Evolutionary conservation across 140 eudicot species (phyloP), one percentile per base, ranked within the genome.

Genomic region (Ambrosia hybrid): DNA sequence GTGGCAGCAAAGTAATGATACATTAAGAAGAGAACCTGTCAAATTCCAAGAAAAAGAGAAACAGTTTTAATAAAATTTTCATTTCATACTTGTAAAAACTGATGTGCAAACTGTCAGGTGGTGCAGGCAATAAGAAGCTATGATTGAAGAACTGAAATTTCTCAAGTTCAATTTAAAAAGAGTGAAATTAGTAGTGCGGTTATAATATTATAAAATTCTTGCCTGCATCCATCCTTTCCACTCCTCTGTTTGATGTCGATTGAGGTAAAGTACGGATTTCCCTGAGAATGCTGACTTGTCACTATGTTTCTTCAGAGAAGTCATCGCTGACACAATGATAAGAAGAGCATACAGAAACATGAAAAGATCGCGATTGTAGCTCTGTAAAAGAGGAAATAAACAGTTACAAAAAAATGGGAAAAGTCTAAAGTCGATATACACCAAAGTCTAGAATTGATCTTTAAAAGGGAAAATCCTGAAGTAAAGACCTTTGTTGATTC

Each of bases 201-300:
- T 36, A 55, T 46, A 51, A 57, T 57, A 52, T 38, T 30, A 59
- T 10, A 26, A 59, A 64, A 74, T 7, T 72, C 90, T 70, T 83
- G 85, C 99, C 99, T 94, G 99, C 99, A 94, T 94, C 91, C 93
- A 90, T 75, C 99, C 99, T 81, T 90, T 94, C 99, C 99, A 94
- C 85, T 94, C 99, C 70, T 94, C 99, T 67, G 97, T 94, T 77
- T 93, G 99, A 78, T 94, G 97, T 45, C 99, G 90, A 61, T 94
- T 94, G 57, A 94, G 90, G 72, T 88, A 94, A 76, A 90, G 99
- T 14, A 94, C 26, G 26, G 26, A 21, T 21, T 21, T 21, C 26
- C 26, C 26, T 21, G 26, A 21, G 26, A 21, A 21, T 21, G 96
- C 83, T 65, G 99, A 88, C 84, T 88, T 90, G 86, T 94, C 99